These are phyloP conservation scores for Exophiala mesophila DNA, from an alignment of 2,329 filamentous ascomycete species.

Conservation along the genomic window DNA sequence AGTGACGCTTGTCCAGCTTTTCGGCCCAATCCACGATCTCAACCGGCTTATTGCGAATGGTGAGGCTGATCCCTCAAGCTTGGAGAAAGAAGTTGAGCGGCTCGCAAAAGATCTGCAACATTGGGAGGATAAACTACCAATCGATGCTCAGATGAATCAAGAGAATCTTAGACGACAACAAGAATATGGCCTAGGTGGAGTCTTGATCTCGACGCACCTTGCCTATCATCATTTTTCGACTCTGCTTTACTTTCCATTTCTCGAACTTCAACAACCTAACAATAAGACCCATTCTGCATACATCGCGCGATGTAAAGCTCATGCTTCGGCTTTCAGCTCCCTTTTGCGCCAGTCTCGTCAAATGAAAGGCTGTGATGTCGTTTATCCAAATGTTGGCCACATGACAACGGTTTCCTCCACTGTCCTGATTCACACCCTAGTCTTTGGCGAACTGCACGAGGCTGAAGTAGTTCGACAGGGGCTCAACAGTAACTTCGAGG, in stretches of 20 bases:
- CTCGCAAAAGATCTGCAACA: constrained; percentile 18
- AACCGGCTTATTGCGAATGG: constrained; percentile 28
- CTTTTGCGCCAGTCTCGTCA: constrained; percentile 15
- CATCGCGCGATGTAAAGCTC: neutral
- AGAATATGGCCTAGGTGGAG: constrained; percentile 28
- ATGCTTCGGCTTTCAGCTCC: constrained; percentile 12
- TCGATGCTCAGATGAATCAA: constrained; percentile 4
- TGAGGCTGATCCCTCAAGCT: constrained; percentile 9
- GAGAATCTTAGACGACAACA: constrained; percentile 19
- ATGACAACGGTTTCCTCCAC: constrained; percentile 36
- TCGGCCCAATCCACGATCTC: constrained; percentile 33
- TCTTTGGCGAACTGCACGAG: constrained; percentile 27
- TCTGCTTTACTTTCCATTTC: constrained; percentile 37
- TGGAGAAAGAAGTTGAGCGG: constrained; percentile 17
- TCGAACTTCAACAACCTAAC: constrained; percentile 26
- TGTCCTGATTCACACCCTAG: constrained; percentile 32
- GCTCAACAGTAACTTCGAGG: constrained; percentile 5
- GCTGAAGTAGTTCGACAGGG: neutral
- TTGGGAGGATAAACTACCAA: constrained; percentile 12
- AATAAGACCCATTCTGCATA: constrained; percentile 1
- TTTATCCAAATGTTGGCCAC: constrained; percentile 33
- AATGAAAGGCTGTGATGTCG: constrained; percentile 28
- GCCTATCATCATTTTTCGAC: constrained; percentile 37
- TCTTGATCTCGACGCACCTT: constrained; percentile 36
- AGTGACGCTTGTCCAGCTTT: constrained; percentile 31